phyloP scores from a whole-genome alignment of 768 basidiomycete genomes.

The Russula earlei region DNA sequence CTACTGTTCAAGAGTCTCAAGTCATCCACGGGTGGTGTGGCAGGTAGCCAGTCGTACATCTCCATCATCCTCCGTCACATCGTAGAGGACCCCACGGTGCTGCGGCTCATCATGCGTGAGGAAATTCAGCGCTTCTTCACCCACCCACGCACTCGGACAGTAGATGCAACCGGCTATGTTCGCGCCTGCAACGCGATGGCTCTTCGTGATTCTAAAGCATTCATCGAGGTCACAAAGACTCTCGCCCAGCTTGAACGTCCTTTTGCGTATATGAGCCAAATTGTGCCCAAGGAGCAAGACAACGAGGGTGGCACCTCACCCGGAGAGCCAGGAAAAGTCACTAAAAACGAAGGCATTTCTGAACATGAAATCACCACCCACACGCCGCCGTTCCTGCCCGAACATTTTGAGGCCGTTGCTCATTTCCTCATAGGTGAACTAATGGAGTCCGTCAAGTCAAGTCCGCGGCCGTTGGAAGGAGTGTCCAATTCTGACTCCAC shows the following conservation, averaged over 20 bases:
- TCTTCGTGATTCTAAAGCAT: conserved; percentile 66
- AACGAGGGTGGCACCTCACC: not conserved
- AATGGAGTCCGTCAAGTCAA: conserved; percentile 42
- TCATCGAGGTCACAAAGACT: conserved; percentile 63
- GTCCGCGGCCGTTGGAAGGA: conserved; percentile 2
- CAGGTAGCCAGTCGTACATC: conserved; percentile 73
- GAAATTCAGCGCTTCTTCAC: conserved; percentile 76
- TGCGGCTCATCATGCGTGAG: conserved; percentile 70
- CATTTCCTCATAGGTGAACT: conserved; percentile 70
- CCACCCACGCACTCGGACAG: conserved; percentile 55
- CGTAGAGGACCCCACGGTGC: conserved; percentile 61
- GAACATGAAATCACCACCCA: conserved; percentile 22
- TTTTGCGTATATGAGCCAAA: conserved; percentile 28
- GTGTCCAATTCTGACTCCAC: not conserved
- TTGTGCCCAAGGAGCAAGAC: conserved; percentile 22
- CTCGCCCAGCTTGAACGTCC: conserved; percentile 68
- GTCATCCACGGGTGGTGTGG: conserved; percentile 38
- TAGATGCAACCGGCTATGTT: conserved; percentile 66
- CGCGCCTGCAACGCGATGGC: conserved; percentile 71
- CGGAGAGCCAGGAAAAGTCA: conserved; percentile 20
- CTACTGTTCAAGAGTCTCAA: conserved; percentile 61
- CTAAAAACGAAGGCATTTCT: conserved; percentile 2
- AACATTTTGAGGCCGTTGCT: conserved; percentile 48
- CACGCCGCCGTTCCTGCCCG: conserved; percentile 25
- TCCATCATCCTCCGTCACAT: conserved; percentile 87